Conservation (phyloP, 805 yeast species). For the Wickerhamomyces ciferrii region DNA sequence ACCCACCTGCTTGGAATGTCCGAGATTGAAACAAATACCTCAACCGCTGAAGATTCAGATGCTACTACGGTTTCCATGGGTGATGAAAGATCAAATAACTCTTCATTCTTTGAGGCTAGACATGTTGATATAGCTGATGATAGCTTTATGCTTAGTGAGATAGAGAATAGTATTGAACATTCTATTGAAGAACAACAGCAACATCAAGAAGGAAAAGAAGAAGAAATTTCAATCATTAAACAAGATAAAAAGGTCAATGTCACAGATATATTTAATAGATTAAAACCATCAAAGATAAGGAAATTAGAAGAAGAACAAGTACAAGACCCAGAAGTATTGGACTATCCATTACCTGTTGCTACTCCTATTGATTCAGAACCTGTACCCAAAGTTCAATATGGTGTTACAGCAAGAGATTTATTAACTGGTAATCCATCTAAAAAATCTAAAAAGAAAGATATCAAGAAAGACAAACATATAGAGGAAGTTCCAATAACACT, state of each 20-base stretch:
- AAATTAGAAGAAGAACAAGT: background rate
- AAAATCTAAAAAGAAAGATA: background rate
- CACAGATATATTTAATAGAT: background rate
- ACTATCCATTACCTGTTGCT: background rate
- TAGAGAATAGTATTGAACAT: background rate
- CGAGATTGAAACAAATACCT: background rate
- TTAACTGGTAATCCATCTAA: background rate
- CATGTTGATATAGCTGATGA: background rate
- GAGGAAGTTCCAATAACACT: background rate
- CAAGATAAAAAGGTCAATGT: background rate
- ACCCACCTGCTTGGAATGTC: background rate
- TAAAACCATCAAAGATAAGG: background rate
- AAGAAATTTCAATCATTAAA: no score
- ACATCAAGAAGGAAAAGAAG: background rate
- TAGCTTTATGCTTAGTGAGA: background rate
- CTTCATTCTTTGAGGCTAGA: background rate
- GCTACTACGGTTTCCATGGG: background rate
- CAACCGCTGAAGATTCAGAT: background rate
- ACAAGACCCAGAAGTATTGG: background rate
- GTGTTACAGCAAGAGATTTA: background rate
- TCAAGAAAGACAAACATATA: background rate
- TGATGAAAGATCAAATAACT: background rate
- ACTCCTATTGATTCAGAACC: background rate
- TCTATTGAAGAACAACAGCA: background rate
- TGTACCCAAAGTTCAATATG: background rate